Conservation (phyloP, 2,329 filamentous ascomycete species). For the Botrytis galanthina region DNA sequence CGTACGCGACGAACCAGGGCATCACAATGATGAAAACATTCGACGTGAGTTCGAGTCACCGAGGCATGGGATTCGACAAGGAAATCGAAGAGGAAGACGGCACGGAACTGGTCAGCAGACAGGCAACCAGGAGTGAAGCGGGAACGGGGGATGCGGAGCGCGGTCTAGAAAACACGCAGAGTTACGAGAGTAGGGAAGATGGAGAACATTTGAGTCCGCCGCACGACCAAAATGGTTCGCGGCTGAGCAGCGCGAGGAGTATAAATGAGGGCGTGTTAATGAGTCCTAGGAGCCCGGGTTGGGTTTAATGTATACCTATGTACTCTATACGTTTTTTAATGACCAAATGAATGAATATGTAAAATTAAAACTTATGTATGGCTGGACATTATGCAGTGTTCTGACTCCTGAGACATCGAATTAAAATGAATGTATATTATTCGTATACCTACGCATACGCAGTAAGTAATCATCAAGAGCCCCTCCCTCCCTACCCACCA, state of each 20-base stretch:
- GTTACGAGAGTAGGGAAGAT: neutral
- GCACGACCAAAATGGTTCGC: neutral
- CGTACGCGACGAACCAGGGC: neutral
- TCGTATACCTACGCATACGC: neutral
- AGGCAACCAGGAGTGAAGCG: neutral
- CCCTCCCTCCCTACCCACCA: too few relatives aligned
- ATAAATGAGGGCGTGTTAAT: neutral
- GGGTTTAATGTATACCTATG: neutral
- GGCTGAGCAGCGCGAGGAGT: neutral
- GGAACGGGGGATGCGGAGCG: neutral
- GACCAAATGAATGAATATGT: neutral
- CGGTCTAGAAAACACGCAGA: neutral
- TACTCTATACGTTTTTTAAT: neutral
- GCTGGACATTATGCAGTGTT: too few relatives aligned
- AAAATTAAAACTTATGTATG: neutral
- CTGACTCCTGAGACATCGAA: fast-evolving
- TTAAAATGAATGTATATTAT: neutral
- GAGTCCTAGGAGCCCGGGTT: neutral
- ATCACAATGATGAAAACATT: neutral
- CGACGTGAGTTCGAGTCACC: neutral
- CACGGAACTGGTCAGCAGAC: neutral
- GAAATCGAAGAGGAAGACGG: constrained; percentile 3
- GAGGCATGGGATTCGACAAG: neutral
- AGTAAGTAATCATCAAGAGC: too few relatives aligned
- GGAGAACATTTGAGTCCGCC: neutral